Base-by-base conservation (phyloP, 371 early-diverging fungal genomes). In the Blakeslea trispora region DNA sequence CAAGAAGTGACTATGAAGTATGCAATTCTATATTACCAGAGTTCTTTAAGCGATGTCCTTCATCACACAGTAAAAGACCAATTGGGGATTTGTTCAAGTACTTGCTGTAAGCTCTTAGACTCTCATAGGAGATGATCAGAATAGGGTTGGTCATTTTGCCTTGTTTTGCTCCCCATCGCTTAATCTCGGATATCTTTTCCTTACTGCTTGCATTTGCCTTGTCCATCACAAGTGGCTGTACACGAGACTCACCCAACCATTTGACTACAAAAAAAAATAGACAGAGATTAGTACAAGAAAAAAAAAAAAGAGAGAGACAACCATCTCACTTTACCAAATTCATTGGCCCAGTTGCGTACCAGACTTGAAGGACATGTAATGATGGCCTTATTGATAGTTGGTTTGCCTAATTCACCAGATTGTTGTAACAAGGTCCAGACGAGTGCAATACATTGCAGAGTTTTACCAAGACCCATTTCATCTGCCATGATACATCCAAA, bases 401-500 rank as follows among this genome's bases (percentile, higher is more conserved):
- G 88, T 68, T 95, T 95, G 23, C 93, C 92, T 0, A 91, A 74
- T 23, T 81, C 80, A 2, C 91, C 92, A 9, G 97, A 96, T 70
- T 97, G 97, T 24, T 90, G 82, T 39, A 97, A 64, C 18, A 97
- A 68, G 1, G 98, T 97, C 97, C 98, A 98, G 10, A 97, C 77
- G 2, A 98, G 79, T 0, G 97, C 77, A 41, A 98, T 92, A 65
- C 95, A 93, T 86, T 92, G 90, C 7, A 92, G 75, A 78, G 98
- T 96, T 68, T 98, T 98, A 21, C 98, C 98, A 14, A 98, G 74
- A 24, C 98, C 98, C 97, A 97, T 97, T 68, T 97, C 98, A 75
- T 98, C 98, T 3, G 98, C 98, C 96, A 97, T 96, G 55, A 98
- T 98, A 64, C 95, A 95, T 8, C 84, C 84, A 68, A 64, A 71